A percentile compares a stretch with the other conserved stretches of the same genome.
Conservation (phyloP, 805 yeast species). For the Candida orba region DNA sequence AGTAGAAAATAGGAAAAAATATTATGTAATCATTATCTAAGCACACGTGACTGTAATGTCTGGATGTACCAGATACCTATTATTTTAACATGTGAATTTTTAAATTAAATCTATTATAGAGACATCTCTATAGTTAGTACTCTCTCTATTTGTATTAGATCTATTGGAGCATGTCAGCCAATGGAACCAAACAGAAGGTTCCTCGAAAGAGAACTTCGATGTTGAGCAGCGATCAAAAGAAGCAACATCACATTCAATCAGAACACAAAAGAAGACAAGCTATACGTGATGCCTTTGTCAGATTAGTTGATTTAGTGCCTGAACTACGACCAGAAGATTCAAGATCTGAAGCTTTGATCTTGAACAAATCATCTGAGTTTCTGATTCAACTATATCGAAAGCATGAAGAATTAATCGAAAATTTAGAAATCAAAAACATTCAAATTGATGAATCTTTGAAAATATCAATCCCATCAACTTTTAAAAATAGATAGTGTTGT, state of each 20-base stretch:
- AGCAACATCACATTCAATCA: constrained; percentile 75
- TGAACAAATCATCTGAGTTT: constrained; percentile 56
- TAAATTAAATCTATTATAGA: too few relatives aligned
- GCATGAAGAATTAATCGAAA: constrained; percentile 36
- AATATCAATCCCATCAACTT: background rate
- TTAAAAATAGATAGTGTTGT: too few relatives aligned
- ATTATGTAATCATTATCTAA: too few relatives aligned
- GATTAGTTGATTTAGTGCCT: constrained; percentile 70
- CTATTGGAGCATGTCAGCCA: background rate
- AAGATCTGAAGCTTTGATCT: constrained; percentile 71
- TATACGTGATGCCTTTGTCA: constrained; percentile 75
- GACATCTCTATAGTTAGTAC: too few relatives aligned
- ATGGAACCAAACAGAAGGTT: background rate
- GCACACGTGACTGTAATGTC: too few relatives aligned
- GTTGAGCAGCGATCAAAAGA: constrained; percentile 28
- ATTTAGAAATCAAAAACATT: constrained; percentile 32
- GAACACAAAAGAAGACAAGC: constrained; percentile 86
- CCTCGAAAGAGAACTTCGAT: constrained; percentile 13
- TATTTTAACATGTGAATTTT: too few relatives aligned
- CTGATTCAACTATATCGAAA: constrained; percentile 44
- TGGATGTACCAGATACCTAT: background rate
- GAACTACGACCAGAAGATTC: constrained; percentile 60
- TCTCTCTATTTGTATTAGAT: too few relatives aligned
- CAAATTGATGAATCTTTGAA: constrained; percentile 4
- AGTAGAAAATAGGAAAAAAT: too few relatives aligned